Conservation (phyloP, 495 filamentous ascomycete genomes). For the Penicillium daleae region DNA sequence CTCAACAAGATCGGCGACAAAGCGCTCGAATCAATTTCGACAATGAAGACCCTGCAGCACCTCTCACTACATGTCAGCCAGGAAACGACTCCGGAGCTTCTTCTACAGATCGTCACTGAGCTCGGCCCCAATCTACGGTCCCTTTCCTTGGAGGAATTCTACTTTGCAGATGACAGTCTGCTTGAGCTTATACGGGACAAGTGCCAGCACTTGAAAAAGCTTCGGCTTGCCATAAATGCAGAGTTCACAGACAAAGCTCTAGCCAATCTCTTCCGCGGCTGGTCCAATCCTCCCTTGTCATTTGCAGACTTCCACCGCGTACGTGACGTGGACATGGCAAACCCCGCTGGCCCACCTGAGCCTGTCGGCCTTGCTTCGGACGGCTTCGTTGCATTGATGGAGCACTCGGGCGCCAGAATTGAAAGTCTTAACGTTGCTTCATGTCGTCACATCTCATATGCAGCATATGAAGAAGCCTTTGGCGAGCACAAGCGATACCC, state of each 20-base stretch:
- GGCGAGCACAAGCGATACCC: constrained; percentile 62
- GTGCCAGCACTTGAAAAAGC: constrained; percentile 69
- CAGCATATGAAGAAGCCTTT: constrained; percentile 74
- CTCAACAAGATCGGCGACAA: constrained; percentile 55
- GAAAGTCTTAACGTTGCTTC: constrained; percentile 70
- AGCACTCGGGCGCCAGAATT: constrained; percentile 71
- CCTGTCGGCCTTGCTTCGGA: constrained; percentile 69
- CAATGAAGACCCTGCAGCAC: constrained; percentile 64
- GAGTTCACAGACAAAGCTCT: constrained; percentile 74
- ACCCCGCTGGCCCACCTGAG: constrained; percentile 59
- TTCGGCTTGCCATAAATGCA: constrained; percentile 77
- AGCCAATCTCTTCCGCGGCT: constrained; percentile 68
- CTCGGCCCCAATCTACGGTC: constrained; percentile 68
- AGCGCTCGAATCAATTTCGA: constrained; percentile 55
- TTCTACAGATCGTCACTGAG: constrained; percentile 60
- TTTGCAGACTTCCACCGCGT: constrained; percentile 74
- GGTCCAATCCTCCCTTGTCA: constrained; percentile 70
- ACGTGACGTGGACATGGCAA: constrained; percentile 72
- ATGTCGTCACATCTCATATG: constrained; percentile 73
- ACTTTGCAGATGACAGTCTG: constrained; percentile 60
- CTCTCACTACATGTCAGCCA: constrained; percentile 68
- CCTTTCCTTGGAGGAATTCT: constrained; percentile 68
- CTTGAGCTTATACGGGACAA: constrained; percentile 65
- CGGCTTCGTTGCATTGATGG: constrained; percentile 80
- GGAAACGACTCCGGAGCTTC: constrained; percentile 56